These are phyloP conservation scores for Aegilops sharonensis DNA, from an alignment of 176 grass and related monocot species.

Conservation along the genomic window DNA sequence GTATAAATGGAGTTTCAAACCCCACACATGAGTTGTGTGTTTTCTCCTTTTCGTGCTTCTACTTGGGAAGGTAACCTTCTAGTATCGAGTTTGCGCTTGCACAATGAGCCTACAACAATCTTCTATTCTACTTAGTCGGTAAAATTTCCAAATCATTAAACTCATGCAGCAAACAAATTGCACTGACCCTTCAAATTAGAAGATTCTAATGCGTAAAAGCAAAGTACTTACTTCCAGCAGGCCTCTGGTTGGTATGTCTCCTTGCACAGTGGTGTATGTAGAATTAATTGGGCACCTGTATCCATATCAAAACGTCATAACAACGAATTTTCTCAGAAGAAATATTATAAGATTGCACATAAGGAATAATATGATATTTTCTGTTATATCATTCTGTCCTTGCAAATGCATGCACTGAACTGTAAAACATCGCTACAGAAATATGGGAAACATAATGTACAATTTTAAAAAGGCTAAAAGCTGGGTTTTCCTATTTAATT, in stretches of 20 bases:
- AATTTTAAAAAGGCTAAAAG: background rate
- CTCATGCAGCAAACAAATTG: slow-evolving; percentile 1
- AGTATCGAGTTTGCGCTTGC: background rate
- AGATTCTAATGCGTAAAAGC: background rate
- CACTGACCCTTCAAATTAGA: background rate
- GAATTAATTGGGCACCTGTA: slow-evolving; percentile 23
- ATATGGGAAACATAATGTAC: background rate
- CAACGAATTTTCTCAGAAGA: background rate
- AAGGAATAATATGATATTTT: background rate
- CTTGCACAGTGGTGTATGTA: slow-evolving; percentile 41
- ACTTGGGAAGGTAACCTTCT: background rate
- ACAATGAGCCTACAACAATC: background rate
- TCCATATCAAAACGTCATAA: slow-evolving; percentile 1
- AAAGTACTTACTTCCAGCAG: slow-evolving; percentile 67
- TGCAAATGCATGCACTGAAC: background rate
- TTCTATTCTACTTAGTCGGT: background rate
- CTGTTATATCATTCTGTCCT: slow-evolving; percentile 3
- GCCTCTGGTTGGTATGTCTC: slow-evolving; percentile 22
- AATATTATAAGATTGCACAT: background rate
- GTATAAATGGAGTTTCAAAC: background rate
- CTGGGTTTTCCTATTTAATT: background rate
- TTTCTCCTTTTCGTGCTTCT: background rate
- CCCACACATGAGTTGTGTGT: background rate
- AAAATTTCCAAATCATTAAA: slow-evolving; percentile 17
- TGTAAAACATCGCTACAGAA: background rate